A percentile compares a stretch with the other conserved stretches of the same genome.
Evolutionary conservation across 176 grass and related monocot genomes (phyloP).

Genomic region (Cenchrus americanus): DNA sequence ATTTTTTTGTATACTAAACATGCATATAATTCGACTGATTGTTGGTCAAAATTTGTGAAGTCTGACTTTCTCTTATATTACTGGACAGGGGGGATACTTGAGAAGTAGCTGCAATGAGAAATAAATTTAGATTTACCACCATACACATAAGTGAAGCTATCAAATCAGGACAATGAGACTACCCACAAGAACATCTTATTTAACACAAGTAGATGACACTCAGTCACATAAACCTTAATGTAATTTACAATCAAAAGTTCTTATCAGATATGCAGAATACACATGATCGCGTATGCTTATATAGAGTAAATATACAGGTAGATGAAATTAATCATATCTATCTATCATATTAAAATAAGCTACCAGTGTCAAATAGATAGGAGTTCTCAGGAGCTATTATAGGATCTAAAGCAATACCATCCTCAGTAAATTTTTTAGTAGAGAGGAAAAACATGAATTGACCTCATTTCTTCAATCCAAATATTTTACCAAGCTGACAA

Average conservation of each 20-base stretch:
- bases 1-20: no score
- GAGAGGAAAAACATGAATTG: background rate
- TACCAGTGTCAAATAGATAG: background rate
- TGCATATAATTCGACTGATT: no score
- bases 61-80: no score
- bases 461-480: background rate
- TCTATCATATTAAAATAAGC: slow-evolving; percentile 26
- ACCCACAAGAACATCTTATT: background rate
- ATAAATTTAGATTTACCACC: slow-evolving; percentile 1
- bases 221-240: background rate
- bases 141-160: background rate
- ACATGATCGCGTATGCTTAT: background rate
- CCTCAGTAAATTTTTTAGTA: background rate
- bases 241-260: background rate
- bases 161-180: background rate
- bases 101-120: background rate
- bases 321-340: background rate
- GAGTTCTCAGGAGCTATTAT: background rate
- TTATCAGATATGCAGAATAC: background rate
- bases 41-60: no score
- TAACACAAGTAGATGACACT: background rate
- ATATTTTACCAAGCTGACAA: background rate
- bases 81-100: background rate
- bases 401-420: background rate
- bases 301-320: background rate